phyloP scores from a whole-genome alignment of 495 filamentous ascomycete species.

The Platismatia glauca region DNA sequence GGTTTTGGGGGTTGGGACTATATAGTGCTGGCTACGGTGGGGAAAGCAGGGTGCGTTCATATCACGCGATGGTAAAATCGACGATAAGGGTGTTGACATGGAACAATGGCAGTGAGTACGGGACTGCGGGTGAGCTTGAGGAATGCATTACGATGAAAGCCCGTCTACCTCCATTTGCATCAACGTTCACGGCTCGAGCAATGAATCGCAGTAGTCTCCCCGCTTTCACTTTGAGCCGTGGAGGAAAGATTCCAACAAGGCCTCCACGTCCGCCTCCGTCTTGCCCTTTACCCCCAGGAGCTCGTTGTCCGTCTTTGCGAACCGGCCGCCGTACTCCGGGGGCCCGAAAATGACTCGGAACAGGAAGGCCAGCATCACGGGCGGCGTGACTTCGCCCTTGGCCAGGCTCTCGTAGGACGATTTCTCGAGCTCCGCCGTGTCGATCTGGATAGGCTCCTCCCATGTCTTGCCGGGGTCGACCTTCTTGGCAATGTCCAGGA shows the following conservation, averaged over 20 bases:
- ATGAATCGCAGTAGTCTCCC: not conserved
- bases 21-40: too few relatives aligned
- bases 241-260: not conserved
- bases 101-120: not conserved
- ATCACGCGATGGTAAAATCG: too few relatives aligned
- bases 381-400: conserved; percentile 23
- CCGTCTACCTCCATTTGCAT: too few relatives aligned
- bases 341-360: conserved; percentile 31
- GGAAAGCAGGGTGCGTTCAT: too few relatives aligned
- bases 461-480: conserved; percentile 31
- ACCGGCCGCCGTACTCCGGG: conserved; percentile 34
- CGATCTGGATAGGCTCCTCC: conserved; percentile 23
- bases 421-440: conserved; percentile 27
- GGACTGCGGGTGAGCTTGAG: not conserved
- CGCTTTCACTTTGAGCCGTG: not conserved
- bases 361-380: conserved; percentile 32
- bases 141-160: too few relatives aligned
- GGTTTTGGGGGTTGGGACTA: too few relatives aligned
- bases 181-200: not conserved
- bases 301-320: conserved; percentile 31
- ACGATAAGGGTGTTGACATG: not conserved
- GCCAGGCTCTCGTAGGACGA: conserved; percentile 30
- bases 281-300: conserved; percentile 31
- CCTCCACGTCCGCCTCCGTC: conserved; percentile 18
- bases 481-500: conserved; percentile 43